Base-by-base conservation (phyloP, 176 grass and related monocot species). In the Themeda triandra region DNA sequence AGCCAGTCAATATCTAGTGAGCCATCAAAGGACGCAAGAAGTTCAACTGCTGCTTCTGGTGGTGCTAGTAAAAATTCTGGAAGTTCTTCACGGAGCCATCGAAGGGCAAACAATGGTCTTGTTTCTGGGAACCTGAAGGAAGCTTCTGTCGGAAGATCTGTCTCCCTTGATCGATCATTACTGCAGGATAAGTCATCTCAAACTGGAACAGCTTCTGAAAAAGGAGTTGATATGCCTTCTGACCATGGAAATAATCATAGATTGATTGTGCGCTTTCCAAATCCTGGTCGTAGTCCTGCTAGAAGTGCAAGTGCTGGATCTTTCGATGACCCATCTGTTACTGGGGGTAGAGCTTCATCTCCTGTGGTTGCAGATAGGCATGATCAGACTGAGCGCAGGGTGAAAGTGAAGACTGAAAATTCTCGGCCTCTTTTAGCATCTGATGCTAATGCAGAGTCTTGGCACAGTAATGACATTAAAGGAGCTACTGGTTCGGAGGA, bases 1-100 rank as follows among this genome's bases (percentile, higher is more conserved):
- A 97, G 95, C 79, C 95, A 97, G 71, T 94, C 95, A 46, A 93
- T 92, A 49, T 94, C 92, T 28, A 92, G 92, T 33, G 94, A 73
- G 41, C 70, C 70, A 97, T 88, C 92, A 66, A 92, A 97, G 84
- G 95, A 94, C 21, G 87, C 90, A 4, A 87, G 82, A 71, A 94
- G 90, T 86, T 98, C 95, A 78, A 98, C 90, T 77, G 86, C 92
- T 62, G 90, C 87, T 48, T 98, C 95, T 75, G 86, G 79, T 4
- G 82, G 82, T 91, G 83, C 80, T 71, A 85, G 81, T 32, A 97
- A 92, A 85, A 63, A 69, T 63, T 89, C 92, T 80, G 87, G 92
- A 30, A 58, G 85, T 72, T 90, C 89, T 65, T 86, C 87, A 29
- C 90, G 80, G 71, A 62, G 68, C 35, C 92, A 93, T 89, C 84